Evolutionary conservation across 495 filamentous ascomycete genomes (phyloP), one percentile per base, ranked within the genome.

Genomic region (Penicillium chermesinum): DNA sequence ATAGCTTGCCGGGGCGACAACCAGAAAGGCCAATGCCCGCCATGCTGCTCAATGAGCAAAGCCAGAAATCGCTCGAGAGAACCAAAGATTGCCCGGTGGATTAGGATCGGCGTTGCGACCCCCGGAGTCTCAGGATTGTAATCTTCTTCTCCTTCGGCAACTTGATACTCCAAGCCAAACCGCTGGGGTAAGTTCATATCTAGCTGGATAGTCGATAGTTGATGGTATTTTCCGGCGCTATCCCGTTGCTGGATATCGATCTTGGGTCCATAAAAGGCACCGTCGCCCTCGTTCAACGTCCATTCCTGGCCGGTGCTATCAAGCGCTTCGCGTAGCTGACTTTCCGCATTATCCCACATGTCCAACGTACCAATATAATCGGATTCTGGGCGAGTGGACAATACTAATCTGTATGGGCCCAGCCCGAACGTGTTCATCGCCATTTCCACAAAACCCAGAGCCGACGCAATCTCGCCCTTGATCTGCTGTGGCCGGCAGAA

Each of bases 211-310:
- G 91, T 95, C 12, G 89, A 91, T 13, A 91, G 86, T 53, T 96
- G 91, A 58, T 95, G 90, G 49, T 88, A 86, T 61, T 94, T 95
- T 3, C 89, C 88, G 52, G 90, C 81, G 14, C 83, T 81, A 52
- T 94, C 91, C 51, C 77, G 81, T 9, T 95, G 67, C 38, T 94
- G 84, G 36, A 95, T 85, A 57, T 96, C 91, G 52, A 96, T 95
- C 69, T 96, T 96, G 8, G 91, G 91, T 0, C 91, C 91, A 63
- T 95, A 96, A 59, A 96, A 96, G 5, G 91, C 91, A 20, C 91
- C 91, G 49, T 95, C 91, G 6, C 88, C 89, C 51, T 82, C 76
- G 52, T 87, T 90, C 42, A 90, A 27, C 0, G 74, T 74, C 86
- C 87, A 95, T 18, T 74, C 59, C 38, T 78, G 75, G 2, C 82